Evolutionary conservation across 1,284 basidiomycete species (phyloP).

Genomic region (Leccinum subspadiceum): DNA sequence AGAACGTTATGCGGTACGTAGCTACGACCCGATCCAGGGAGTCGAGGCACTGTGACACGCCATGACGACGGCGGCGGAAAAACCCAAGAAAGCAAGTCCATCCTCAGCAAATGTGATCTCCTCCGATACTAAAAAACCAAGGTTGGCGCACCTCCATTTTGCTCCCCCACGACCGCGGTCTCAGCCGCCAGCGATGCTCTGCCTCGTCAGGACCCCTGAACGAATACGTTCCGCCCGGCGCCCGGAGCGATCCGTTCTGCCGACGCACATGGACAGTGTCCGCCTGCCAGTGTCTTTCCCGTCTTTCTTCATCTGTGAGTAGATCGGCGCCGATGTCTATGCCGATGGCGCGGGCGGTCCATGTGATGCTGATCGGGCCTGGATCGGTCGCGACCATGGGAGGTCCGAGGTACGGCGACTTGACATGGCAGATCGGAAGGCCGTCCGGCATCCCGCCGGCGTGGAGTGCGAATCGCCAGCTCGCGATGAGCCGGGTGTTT

Average conservation of each 20-base stretch:
- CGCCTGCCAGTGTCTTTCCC: not conserved
- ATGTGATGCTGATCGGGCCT: constrained; percentile 20
- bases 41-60: constrained; percentile 24
- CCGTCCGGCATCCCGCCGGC: constrained; percentile 20
- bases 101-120: not conserved
- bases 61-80: not conserved
- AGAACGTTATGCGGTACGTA: constrained; percentile 32
- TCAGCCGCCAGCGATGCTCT: constrained; percentile 27
- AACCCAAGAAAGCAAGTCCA: not conserved
- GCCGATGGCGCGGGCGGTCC: constrained; percentile 8
- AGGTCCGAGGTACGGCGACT: constrained; percentile 31
- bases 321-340: not conserved
- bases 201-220: constrained; percentile 27
- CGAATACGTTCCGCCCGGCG: constrained; percentile 8
- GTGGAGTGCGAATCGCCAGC: constrained; percentile 27
- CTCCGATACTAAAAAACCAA: not conserved
- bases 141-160: constrained; percentile 22
- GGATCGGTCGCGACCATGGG: constrained; percentile 10
- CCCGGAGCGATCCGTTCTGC: not conserved
- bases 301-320: not conserved
- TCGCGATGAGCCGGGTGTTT: constrained; percentile 12
- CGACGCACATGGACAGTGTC: constrained; percentile 15
- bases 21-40: constrained; percentile 25
- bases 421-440: constrained; percentile 23
- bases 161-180: constrained; percentile 12